These are phyloP conservation scores for Escallonia herrerae DNA, from an alignment of 129 eudicot species.

Conservation along the genomic window DNA sequence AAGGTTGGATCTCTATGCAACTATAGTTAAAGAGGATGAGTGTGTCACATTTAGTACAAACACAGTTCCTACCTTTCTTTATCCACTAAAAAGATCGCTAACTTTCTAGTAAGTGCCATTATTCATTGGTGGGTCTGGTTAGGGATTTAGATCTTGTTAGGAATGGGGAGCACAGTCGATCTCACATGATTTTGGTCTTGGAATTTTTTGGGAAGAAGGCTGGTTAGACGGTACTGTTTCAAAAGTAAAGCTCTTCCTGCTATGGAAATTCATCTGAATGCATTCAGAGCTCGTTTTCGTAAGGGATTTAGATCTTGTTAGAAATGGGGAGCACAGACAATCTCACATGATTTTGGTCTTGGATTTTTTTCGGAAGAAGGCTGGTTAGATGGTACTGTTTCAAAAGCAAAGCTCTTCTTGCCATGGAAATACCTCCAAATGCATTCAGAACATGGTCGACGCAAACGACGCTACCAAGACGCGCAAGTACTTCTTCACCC, in stretches of 20 bases:
- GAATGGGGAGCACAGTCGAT: constrained; percentile 49
- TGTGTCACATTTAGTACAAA: constrained; percentile 26
- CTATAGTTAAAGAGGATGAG: constrained; percentile 3
- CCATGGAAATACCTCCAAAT: neutral
- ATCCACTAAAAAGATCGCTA: constrained; percentile 37
- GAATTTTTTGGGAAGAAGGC: constrained; percentile 23
- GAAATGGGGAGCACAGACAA: constrained; percentile 48
- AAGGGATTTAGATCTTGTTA: constrained; percentile 12
- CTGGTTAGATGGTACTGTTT: neutral
- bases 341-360: constrained; percentile 37
- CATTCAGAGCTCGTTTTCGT: neutral
- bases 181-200: constrained; percentile 38
- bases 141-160: constrained; percentile 12
- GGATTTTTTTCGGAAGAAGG: constrained; percentile 22
- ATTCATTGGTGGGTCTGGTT: constrained; percentile 41
- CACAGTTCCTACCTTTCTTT: constrained; percentile 26
- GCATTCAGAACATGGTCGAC: neutral
- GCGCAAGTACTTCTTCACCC: neutral
- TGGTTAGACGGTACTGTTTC: constrained; percentile 2
- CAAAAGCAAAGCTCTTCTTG: constrained; percentile 4
- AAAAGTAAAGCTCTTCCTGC: constrained; percentile 1
- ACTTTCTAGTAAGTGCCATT: constrained; percentile 29
- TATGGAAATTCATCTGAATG: neutral
- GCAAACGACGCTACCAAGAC: too few species aligned
- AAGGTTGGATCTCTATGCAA: constrained; percentile 31